Conservation (phyloP, 2,329 filamentous ascomycete genomes). For the Grosmannia serpens region DNA sequence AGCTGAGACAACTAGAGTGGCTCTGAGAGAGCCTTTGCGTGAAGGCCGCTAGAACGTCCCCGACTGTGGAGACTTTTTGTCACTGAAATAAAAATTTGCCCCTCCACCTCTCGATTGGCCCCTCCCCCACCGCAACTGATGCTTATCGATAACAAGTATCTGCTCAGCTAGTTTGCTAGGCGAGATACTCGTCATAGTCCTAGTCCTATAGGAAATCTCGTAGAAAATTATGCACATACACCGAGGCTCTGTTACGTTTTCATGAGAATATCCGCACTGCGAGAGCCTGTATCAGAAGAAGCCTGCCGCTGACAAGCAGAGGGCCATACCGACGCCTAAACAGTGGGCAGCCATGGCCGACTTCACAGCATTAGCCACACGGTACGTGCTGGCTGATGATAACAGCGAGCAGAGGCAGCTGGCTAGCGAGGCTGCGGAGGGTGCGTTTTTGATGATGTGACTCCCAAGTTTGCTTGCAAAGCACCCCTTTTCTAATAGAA, state of each 20-base stretch:
- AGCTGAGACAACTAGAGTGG: neutral
- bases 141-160: neutral
- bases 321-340: neutral
- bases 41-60: neutral
- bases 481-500: neutral
- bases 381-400: conserved; percentile 16
- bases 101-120: neutral
- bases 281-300: neutral
- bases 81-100: neutral
- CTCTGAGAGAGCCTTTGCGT: neutral
- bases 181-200: neutral
- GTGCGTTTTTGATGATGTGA: conserved; percentile 2
- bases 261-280: neutral
- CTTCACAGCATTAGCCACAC: conserved; percentile 13
- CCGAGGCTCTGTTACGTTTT: neutral
- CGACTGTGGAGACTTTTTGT: neutral
- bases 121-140: conserved; percentile 2
- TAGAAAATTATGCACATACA: neutral
- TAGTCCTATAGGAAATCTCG: neutral
- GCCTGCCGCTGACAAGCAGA: neutral
- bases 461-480: neutral
- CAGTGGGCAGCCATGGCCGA: conserved; percentile 12
- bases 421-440: conserved; percentile 11
- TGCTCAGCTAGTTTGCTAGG: neutral
- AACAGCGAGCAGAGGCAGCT: conserved; percentile 11